Evolutionary conservation across 1,139 yeast species (phyloP).

Genomic region (Yamadazyma taylorii): DNA sequence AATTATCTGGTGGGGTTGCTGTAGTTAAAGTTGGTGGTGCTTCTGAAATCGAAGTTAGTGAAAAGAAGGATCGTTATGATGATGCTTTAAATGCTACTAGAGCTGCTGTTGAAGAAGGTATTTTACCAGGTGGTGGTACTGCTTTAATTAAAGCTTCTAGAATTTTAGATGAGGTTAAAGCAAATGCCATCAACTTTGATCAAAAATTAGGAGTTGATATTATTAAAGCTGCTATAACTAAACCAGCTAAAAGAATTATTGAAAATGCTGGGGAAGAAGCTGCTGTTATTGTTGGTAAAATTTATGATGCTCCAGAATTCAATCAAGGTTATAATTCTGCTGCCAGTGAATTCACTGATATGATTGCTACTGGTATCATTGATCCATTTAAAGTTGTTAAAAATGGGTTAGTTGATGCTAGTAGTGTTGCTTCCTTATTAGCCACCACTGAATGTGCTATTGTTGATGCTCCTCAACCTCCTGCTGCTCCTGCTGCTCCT

Average conservation of each 20-base stretch:
- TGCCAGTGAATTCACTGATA: slow-evolving; percentile 91
- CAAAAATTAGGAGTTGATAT: slow-evolving; percentile 97
- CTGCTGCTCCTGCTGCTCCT: slow-evolving; percentile 64
- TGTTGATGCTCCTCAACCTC: slow-evolving; percentile 94
- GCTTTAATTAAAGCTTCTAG: slow-evolving; percentile 94
- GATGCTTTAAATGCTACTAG: slow-evolving; percentile 99
- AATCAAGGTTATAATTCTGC: slow-evolving; percentile 93
- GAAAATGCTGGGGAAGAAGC: slow-evolving; percentile 99
- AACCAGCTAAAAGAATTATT: slow-evolving; percentile 95
- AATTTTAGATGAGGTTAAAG: slow-evolving; percentile 70
- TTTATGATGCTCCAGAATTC: slow-evolving; percentile 84
- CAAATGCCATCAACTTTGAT: slow-evolving; percentile 81
- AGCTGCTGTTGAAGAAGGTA: slow-evolving; percentile 99
- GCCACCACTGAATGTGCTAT: slow-evolving; percentile 99
- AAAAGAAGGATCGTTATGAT: slow-evolving; percentile 99
- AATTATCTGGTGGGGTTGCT: slow-evolving; percentile 99
- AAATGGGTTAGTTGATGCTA: slow-evolving; percentile 94
- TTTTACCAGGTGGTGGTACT: slow-evolving; percentile 99
- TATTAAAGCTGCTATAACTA: slow-evolving; percentile 92
- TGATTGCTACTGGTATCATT: slow-evolving; percentile 96
- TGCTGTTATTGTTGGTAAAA: slow-evolving; percentile 94
- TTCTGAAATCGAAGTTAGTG: slow-evolving; percentile 98
- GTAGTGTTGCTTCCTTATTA: slow-evolving; percentile 96
- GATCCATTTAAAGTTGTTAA: slow-evolving; percentile 99
- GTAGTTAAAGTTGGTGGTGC: slow-evolving; percentile 98